Conservation (phyloP, 139 green algal genomes). For the Helicosporidium sp. region DNA sequence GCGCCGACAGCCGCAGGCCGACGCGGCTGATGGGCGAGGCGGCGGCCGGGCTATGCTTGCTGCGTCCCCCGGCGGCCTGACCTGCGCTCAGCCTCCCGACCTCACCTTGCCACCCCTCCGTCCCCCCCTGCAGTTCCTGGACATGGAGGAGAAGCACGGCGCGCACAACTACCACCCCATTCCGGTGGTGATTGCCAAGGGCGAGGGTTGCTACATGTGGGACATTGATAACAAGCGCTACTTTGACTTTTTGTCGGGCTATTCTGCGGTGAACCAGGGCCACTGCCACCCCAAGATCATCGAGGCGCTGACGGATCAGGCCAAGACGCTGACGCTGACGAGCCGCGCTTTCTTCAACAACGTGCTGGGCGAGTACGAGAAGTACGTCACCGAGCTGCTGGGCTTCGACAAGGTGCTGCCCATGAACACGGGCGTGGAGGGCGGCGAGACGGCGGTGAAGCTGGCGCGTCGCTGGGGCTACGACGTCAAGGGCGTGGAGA, state of each 20-base stretch:
- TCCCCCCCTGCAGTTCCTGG: constrained; percentile 43
- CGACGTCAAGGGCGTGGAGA: constrained; percentile 79
- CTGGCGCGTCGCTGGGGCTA: constrained; percentile 86
- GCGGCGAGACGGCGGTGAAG: constrained; percentile 89
- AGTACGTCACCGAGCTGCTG: constrained; percentile 77
- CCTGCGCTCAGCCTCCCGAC: no score
- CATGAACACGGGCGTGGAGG: constrained; percentile 97
- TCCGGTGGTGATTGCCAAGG: constrained; percentile 58
- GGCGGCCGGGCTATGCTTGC: no score
- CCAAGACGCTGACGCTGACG: constrained; percentile 64
- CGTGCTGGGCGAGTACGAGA: constrained; percentile 74
- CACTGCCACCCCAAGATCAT: constrained; percentile 95
- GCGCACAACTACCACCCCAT: constrained; percentile 83
- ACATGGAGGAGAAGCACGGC: constrained; percentile 53
- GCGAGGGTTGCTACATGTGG: constrained; percentile 58
- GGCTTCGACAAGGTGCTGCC: constrained; percentile 87
- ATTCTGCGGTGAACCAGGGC: constrained; percentile 89
- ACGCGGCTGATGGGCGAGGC: no score
- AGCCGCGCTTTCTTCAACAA: constrained; percentile 95
- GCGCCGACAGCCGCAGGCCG: no score
- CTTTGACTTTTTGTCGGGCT: constrained; percentile 74
- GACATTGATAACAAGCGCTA: constrained; percentile 66
- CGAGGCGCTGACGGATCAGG: constrained; percentile 61
- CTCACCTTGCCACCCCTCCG: no score
- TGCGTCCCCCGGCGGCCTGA: no score